These are phyloP conservation scores for Nephelium lappaceum DNA, from an alignment of 345 rosid genomes.

Conservation along the genomic window DNA sequence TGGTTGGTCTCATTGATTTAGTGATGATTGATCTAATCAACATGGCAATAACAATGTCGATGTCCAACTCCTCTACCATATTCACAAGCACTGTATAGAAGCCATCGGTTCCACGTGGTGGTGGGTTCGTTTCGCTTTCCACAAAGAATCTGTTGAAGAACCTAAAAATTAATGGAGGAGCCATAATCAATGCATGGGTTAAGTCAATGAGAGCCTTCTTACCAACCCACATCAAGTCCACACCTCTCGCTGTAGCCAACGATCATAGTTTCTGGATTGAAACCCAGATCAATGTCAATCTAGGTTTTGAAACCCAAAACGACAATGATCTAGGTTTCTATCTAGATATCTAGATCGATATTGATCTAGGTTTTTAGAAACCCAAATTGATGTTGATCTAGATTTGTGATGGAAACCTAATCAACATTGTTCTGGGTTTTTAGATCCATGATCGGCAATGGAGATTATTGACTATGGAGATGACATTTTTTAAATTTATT, in stretches of 20 bases:
- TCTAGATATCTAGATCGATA: too few species aligned
- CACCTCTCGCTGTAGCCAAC: slow-evolving; percentile 34
- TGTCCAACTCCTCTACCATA: slow-evolving; percentile 37
- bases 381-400: too few species aligned
- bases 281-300: too few species aligned
- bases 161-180: slow-evolving; percentile 61
- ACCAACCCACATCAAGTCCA: slow-evolving; percentile 71
- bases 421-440: too few species aligned
- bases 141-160: slow-evolving; percentile 49
- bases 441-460: too few species aligned
- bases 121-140: slow-evolving; percentile 44
- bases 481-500: too few species aligned
- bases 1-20: not conserved
- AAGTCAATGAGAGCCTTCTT: slow-evolving; percentile 91
- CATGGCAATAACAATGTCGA: slow-evolving; percentile 35
- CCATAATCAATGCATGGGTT: slow-evolving; percentile 70
- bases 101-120: slow-evolving; percentile 52
- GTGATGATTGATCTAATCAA: slow-evolving; percentile 49
- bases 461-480: too few species aligned
- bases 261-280: slow-evolving; percentile 62
- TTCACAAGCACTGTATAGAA: slow-evolving; percentile 45
- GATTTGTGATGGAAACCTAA: too few species aligned
- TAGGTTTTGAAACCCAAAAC: too few species aligned
- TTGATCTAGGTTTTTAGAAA: too few species aligned
- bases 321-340: too few species aligned